Base-by-base conservation (phyloP, 352 stramenopile species). In the Pythium myriotylum region DNA sequence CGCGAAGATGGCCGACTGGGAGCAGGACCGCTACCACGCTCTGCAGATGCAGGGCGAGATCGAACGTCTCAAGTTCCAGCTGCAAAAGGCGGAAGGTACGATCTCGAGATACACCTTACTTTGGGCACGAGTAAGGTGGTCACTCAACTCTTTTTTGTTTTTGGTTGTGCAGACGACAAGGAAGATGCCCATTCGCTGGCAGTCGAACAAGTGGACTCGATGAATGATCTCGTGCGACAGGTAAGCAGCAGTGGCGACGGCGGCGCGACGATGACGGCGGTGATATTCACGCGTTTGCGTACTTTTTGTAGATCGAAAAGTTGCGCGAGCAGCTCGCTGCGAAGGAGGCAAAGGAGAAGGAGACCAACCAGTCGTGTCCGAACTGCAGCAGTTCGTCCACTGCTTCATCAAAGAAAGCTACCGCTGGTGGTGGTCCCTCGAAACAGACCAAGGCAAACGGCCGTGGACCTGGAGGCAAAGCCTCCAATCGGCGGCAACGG, bases 31-130 rank as follows among this genome's bases (percentile, higher is more conserved):
- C 14, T 84, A 86, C 55, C 70, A 85, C 23, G 73, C 76, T 24
- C 65, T 91, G n/a, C 78, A 89, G 55, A 86, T 92, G 79, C 86
- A 91, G 54, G 84, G 82, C 51, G 84, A 93, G 47, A 77, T 93
- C 54, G 82, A 92, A 62, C 74, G 84, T 12, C 64, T 93, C 39
- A 73, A 74, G 14, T 93, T 90, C 54, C 80, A 91, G 57, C 61
- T 93, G 24, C 80, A 89, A 43, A 77, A 85, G 32, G 65, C 82
- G 2, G 78, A 93, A 79, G 78, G 81, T 90, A 74, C 37, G 59
- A n/a, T n/a, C n/a, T n/a, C n/a, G n/a, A n/a, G n/a, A n/a, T n/a
- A n/a, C n/a, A n/a, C n/a, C n/a, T n/a, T n/a, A n/a, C n/a, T n/a
- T n/a, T n/a, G n/a, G n/a, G n/a, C n/a, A n/a, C n/a, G n/a, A n/a